Evolutionary conservation across 129 eudicot genomes (phyloP).

Genomic region (sunflower (Helianthus annuus)): HanXRQr2.0-SUNRISE NC_035444.2:26735785-26736284

Average conservation of each 20-base stretch:
- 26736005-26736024: slow-evolving; percentile 79
- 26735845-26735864: slow-evolving; percentile 93
- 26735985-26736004: neutral
- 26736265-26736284: neutral
- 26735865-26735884: slow-evolving; percentile 43
- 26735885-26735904: neutral
- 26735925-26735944: neutral
- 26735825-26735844: slow-evolving; percentile 88
- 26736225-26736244: slow-evolving; percentile 78
- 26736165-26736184: slow-evolving; percentile 90
- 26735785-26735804: slow-evolving; percentile 90
- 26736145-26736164: slow-evolving; percentile 78
- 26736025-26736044: slow-evolving; percentile 68
- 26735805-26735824: slow-evolving; percentile 89
- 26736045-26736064: slow-evolving; percentile 67
- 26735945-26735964: neutral
- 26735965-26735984: too few species aligned
- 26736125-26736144: slow-evolving; percentile 11
- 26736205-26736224: slow-evolving; percentile 77
- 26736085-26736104: neutral
- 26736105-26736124: neutral
- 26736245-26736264: neutral
- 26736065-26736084: slow-evolving; percentile 74
- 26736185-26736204: slow-evolving; percentile 83
- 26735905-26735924: neutral